Conservation (phyloP, 192 early-diverging fungal genomes). For the Dissophora ornata region DNA sequence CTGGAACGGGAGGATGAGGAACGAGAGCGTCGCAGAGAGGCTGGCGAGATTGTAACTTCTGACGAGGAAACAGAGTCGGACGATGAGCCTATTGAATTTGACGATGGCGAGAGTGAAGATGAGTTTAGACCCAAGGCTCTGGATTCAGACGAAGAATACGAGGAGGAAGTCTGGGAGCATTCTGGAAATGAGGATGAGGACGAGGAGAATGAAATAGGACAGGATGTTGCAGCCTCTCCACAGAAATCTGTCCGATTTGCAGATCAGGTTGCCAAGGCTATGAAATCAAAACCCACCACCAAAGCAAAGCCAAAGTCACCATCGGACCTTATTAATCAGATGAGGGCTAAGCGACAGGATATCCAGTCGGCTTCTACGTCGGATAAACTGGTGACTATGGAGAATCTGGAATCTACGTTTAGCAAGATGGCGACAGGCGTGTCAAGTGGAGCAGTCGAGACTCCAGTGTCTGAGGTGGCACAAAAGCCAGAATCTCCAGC, state of each 20-base stretch:
- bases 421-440: too few relatives aligned
- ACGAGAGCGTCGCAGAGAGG: constrained; percentile 53
- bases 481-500: constrained; percentile 39
- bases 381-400: constrained; percentile 36
- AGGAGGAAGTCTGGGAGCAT: constrained; percentile 56
- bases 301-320: constrained; percentile 47
- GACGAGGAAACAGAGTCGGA: constrained; percentile 55
- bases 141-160: constrained; percentile 54
- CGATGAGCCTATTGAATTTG: constrained; percentile 26
- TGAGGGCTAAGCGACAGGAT: constrained; percentile 35
- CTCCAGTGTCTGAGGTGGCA: constrained; percentile 23
- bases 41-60: constrained; percentile 56
- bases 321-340: constrained; percentile 41
- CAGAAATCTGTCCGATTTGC: constrained; percentile 46
- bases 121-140: constrained; percentile 55
- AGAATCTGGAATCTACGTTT: constrained; percentile 32
- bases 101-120: constrained; percentile 51
- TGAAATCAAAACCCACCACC: constrained; percentile 4
- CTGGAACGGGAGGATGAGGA: constrained; percentile 79
- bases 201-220: constrained; percentile 33
- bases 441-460: too few relatives aligned
- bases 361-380: constrained; percentile 4
- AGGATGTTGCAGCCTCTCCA: neutral
- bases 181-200: constrained; percentile 57
- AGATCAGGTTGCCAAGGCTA: constrained; percentile 31